Conservation (phyloP, 106 monocot species). For the Dactylorhiza incarnata region DNA sequence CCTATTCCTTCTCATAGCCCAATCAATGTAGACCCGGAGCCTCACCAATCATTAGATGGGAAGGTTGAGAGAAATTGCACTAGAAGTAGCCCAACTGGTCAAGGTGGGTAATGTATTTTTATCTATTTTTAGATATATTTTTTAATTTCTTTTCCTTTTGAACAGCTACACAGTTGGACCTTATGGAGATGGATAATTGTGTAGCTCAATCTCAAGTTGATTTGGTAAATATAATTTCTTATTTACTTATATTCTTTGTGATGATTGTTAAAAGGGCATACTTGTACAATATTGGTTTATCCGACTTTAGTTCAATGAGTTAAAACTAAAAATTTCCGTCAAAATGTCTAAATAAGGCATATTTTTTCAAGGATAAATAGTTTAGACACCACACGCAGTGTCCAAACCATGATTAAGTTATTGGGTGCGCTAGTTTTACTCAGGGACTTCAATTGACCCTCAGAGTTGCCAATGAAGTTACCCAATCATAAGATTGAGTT, state of each 20-base stretch:
- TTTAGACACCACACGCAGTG: not conserved
- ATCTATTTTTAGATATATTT: conserved; percentile 1
- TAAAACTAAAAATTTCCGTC: too few relatives aligned
- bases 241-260: not conserved
- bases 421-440: not conserved
- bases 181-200: conserved; percentile 60
- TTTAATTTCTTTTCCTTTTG: conserved; percentile 3
- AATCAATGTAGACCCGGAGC: conserved; percentile 9
- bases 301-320: not conserved
- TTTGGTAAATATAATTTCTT: conserved; percentile 28
- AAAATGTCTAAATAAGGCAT: not conserved
- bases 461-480: too few relatives aligned
- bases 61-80: conserved; percentile 14
- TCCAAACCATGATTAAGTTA: not conserved
- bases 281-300: not conserved
- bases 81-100: conserved; percentile 11
- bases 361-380: not conserved
- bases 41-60: conserved; percentile 16
- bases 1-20: conserved; percentile 24
- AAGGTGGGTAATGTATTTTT: conserved; percentile 14
- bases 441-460: not conserved
- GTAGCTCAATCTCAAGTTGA: conserved; percentile 60
- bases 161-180: conserved; percentile 39
- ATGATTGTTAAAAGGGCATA: not conserved
- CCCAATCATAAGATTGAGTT: too few relatives aligned